phyloP scores from a whole-genome alignment of 2,329 filamentous ascomycete species.

The Pseudogymnoascus sp. region DNA sequence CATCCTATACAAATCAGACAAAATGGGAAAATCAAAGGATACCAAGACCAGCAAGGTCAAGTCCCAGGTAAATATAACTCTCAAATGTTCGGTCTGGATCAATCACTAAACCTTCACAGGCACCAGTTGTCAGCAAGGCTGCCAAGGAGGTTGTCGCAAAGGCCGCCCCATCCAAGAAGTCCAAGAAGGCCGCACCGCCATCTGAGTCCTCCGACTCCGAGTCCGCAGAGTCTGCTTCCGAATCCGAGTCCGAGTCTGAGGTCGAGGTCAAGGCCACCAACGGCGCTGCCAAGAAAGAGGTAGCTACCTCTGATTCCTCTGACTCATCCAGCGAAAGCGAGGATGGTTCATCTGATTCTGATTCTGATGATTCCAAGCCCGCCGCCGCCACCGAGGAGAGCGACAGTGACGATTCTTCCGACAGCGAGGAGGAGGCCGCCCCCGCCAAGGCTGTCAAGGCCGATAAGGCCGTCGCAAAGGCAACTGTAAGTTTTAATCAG shows the following conservation, averaged over 20 bases:
- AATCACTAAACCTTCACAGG: constrained; percentile 60
- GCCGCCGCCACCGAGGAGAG: constrained; percentile 24
- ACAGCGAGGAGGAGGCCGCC: constrained; percentile 25
- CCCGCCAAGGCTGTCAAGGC: constrained; percentile 20
- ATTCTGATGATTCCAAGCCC: constrained; percentile 23
- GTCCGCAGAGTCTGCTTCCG: constrained; percentile 32
- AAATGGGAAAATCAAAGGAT: constrained; percentile 62
- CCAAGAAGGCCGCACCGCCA: constrained; percentile 41
- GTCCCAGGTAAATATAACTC: constrained; percentile 41
- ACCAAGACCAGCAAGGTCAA: constrained; percentile 47
- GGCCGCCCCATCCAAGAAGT: constrained; percentile 36
- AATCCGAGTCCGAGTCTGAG: constrained; percentile 25
- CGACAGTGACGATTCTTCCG: constrained; percentile 26
- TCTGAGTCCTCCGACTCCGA: constrained; percentile 36
- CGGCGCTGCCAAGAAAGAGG: constrained; percentile 27
- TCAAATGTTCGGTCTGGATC: constrained; percentile 56
- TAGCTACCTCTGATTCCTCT: constrained; percentile 30
- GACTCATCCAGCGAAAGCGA: constrained; percentile 24
- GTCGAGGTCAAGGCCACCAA: constrained; percentile 27
- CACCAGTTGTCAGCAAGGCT: constrained; percentile 56
- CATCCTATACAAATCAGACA: constrained; percentile 24
- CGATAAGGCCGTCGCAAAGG: constrained; percentile 23
- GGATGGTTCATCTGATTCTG: constrained; percentile 18
- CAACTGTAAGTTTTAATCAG: constrained; percentile 23
- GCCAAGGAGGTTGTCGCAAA: constrained; percentile 50